Evolutionary conservation across 1,139 yeast species (phyloP), one percentile per base, ranked within the genome.

Genomic region (Saccharomyces pastorianus): DNA sequence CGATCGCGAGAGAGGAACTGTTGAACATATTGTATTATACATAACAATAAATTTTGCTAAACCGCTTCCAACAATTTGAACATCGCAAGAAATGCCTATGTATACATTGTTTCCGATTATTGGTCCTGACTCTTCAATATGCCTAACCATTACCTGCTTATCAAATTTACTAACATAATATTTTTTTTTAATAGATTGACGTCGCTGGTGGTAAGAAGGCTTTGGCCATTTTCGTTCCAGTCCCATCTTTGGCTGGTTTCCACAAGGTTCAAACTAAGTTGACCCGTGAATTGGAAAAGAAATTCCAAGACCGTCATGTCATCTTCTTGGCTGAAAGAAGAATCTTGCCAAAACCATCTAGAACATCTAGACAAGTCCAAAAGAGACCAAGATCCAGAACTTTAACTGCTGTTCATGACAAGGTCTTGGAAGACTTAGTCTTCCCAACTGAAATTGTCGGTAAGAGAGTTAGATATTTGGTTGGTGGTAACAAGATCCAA

Each of bases 311-410:
- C 85, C 89, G 96, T 79, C 98, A 93, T 79, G 97, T 93, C 79
- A 95, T 93, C 71, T 90, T 93, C 88, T 85, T 93, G 75, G 99
- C 98, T 75, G 98, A 93, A 84, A 90, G 99, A 84, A 91, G 97
- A 84, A 93, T 93, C 81, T 84, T 95, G 76, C 97, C 98, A 82
- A 91, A 90, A 85, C 85, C 89, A 70, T 85, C 88, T 73, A 86
- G 91, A 81, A 83, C 83, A 72, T 84, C 96, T 62, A 88, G 91
- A 84, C 87, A 85, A 78, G 81, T 79, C 72, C 99, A 93, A 84
- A 91, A 93, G 93, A 93, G 99, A 85, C 99, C 99, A 78, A 88
- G 96, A 84, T 91, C 98, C 72, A 90, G 99, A 87, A 93, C 99
- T 73, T 85, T 93, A 79, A 85, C 97, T 71, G 90, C 98, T 73